Conservation (phyloP, 129 eudicot genomes). For the Centaurea solstitialis region DNA sequence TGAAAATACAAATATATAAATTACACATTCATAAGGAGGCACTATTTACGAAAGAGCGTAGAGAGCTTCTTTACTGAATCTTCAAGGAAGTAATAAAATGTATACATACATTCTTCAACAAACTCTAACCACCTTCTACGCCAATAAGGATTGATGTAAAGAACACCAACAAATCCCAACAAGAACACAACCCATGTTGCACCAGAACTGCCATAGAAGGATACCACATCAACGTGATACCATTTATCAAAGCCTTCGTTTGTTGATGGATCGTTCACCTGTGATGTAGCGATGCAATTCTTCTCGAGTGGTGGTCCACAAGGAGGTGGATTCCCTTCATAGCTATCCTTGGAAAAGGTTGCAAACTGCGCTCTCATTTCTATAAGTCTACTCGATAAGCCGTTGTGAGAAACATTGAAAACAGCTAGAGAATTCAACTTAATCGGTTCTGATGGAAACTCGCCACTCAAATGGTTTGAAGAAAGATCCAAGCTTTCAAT, state of each 20-base stretch:
- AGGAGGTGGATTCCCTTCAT: constrained; percentile 15
- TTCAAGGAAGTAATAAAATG: constrained; percentile 10
- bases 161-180: constrained; percentile 2
- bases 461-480: background rate
- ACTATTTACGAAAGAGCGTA: too few relatives aligned
- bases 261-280: background rate
- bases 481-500: constrained; percentile 20
- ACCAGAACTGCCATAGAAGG: too few relatives aligned
- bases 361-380: constrained; percentile 21
- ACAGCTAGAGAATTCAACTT: background rate
- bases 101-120: constrained; percentile 16
- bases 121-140: constrained; percentile 9
- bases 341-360: constrained; percentile 8
- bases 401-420: constrained; percentile 13
- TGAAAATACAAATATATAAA: background rate
- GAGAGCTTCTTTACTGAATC: background rate
- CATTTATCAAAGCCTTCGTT: constrained; percentile 15
- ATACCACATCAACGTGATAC: constrained; percentile 14
- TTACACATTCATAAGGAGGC: background rate
- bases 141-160: constrained; percentile 13
- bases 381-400: constrained; percentile 12
- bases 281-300: background rate
- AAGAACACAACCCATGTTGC: constrained; percentile 8
- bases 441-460: constrained; percentile 7
- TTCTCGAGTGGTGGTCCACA: constrained; percentile 22